Evolutionary conservation across 176 grass and related monocot species (phyloP).

Genomic region (Eragrostis curvula): DNA sequence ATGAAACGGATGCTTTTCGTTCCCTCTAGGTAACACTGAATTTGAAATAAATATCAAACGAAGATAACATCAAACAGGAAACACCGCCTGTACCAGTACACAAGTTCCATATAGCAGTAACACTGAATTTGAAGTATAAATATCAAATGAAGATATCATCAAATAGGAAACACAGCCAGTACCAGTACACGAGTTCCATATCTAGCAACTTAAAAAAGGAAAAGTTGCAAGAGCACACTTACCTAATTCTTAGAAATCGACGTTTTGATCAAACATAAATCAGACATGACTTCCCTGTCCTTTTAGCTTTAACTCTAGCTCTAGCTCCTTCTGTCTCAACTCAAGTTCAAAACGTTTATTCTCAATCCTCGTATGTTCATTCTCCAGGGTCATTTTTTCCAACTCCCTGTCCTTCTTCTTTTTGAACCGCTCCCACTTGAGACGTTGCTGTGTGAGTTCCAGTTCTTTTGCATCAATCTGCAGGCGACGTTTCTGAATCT

Average conservation of each 20-base stretch:
- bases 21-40: neutral
- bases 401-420: constrained; percentile 87
- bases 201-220: neutral
- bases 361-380: constrained; percentile 82
- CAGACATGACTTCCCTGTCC: constrained; percentile 29
- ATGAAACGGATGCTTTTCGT: constrained; percentile 1
- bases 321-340: constrained; percentile 70
- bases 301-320: constrained; percentile 62
- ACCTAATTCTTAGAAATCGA: constrained; percentile 28
- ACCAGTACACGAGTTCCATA: neutral
- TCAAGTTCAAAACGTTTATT: constrained; percentile 70
- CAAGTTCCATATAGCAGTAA: neutral
- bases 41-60: constrained; percentile 32
- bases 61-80: constrained; percentile 21
- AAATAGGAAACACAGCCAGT: constrained; percentile 16
- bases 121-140: constrained; percentile 17
- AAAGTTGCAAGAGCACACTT: constrained; percentile 9
- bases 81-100: neutral
- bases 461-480: constrained; percentile 62
- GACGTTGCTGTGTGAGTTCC: constrained; percentile 65
- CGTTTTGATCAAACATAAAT: constrained; percentile 37
- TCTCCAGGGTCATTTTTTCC: constrained; percentile 78
- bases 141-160: neutral
- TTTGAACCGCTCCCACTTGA: constrained; percentile 76
- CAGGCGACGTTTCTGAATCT: constrained; percentile 61